A percentile compares a stretch with the other conserved stretches of the same genome.
Conservation (phyloP, 2,329 filamentous ascomycete species). For the Pseudogymnoascus destructans region DNA sequence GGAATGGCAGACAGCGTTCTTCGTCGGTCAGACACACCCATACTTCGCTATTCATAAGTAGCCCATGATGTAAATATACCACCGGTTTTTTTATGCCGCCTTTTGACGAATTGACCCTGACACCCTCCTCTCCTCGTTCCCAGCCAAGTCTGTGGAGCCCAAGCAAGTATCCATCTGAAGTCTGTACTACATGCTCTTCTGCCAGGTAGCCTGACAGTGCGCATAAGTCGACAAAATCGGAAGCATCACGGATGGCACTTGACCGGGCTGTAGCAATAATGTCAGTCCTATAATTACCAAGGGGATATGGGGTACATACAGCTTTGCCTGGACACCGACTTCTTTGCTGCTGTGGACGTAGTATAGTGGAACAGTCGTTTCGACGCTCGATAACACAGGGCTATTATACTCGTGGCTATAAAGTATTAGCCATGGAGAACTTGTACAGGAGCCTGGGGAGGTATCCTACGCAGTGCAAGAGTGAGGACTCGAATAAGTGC, state of each 20-base stretch:
- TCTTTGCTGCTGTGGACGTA: conserved; percentile 55
- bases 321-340: conserved; percentile 54
- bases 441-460: background rate
- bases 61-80: conserved; percentile 85
- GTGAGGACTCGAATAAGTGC: conserved; percentile 74
- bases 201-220: conserved; percentile 81
- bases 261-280: conserved; percentile 43
- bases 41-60: conserved; percentile 98
- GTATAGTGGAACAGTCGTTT: conserved; percentile 71
- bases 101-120: conserved; percentile 59
- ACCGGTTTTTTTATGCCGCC: conserved; percentile 63
- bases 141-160: conserved; percentile 80
- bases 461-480: conserved; percentile 63
- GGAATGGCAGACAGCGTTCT: conserved; percentile 75
- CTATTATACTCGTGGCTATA: conserved; percentile 63
- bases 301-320: conserved; percentile 41
- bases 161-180: conserved; percentile 82
- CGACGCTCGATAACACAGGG: conserved; percentile 70
- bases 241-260: conserved; percentile 66
- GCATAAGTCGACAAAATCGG: conserved; percentile 92
- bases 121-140: conserved; percentile 67
- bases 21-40: conserved; percentile 90
- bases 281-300: conserved; percentile 42
- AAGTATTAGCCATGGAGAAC: conserved; percentile 10
- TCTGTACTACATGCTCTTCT: conserved; percentile 93